Evolutionary conservation across 345 rosid genomes (phyloP).

Genomic region (Euclidium syriacum): DNA sequence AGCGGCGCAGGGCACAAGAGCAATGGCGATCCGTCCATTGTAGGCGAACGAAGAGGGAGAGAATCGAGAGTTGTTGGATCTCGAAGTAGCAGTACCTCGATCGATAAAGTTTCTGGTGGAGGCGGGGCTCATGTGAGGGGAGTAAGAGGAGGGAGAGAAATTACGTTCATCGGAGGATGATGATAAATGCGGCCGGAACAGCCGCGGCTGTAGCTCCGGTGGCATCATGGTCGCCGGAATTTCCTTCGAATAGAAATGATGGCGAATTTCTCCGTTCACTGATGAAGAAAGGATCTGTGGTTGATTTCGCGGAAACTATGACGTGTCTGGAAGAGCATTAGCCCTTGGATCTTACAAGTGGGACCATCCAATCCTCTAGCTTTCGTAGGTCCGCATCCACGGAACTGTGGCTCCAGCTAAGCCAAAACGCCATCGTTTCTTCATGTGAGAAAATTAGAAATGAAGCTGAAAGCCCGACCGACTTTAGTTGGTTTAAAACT

Average conservation of each 20-base stretch:
- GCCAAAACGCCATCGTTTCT: not conserved
- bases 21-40: conserved; percentile 70
- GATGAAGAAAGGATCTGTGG: conserved; percentile 31
- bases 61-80: conserved; percentile 59
- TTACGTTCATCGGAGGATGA: conserved; percentile 42
- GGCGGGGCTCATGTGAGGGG: conserved; percentile 38
- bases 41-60: conserved; percentile 76
- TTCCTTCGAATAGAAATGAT: not conserved
- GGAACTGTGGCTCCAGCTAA: not conserved
- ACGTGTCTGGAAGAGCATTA: conserved; percentile 23
- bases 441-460: not conserved
- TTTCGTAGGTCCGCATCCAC: not conserved
- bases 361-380: not conserved
- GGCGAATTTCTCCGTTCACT: conserved; percentile 8
- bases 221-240: conserved; percentile 72
- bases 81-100: conserved; percentile 28
- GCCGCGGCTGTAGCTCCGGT: conserved; percentile 86
- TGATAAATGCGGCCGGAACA: conserved; percentile 74
- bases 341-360: conserved; percentile 24
- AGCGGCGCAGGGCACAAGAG: conserved; percentile 76
- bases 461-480: too few relatives aligned
- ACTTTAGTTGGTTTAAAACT: too few relatives aligned
- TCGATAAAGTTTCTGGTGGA: conserved; percentile 34
- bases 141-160: conserved; percentile 40
- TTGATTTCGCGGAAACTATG: conserved; percentile 23